Evolutionary conservation across 768 basidiomycete species (phyloP), one percentile per base, ranked within the genome.

Genomic region (Termitomyces sp.): DNA sequence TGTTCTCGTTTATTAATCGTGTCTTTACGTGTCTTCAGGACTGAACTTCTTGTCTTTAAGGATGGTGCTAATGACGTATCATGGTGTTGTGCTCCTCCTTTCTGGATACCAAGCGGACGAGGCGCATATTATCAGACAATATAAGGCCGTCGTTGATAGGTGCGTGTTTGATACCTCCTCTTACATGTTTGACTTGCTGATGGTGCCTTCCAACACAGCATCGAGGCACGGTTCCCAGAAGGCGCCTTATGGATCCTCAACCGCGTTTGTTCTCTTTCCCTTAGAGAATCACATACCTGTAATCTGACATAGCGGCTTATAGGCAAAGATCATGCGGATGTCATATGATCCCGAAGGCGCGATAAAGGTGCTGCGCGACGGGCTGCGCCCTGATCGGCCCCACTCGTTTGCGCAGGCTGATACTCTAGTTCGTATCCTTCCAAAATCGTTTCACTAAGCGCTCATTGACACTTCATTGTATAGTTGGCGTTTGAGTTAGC

Each of bases 91-190:
- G 5, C 76, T 92, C 2, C 79, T 89, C 0, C 67, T 89, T 32
- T 76, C 86, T 5, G 91, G 91, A 1, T 93, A 85, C 63, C 90
- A 89, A 66, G 89, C 89, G 0, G 83, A 93, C 59, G 87, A 87
- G 66, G 74, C 74, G 40, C 79, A 81, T 43, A 84, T 88, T 8
- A 63, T 91, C 42, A 76, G 73, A 53, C 83, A 87, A 63, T 90
- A 91, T 65, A 74, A 73, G 26, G 77, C 77, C 0, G 83, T 92
- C 34, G 83, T 92, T 1, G 82, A 87, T 60, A 79, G 74, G 87
- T 88, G 44, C 22, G 79, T 71, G n/a, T 33, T 34, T 44, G 26
- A 16, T 26, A 14, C 50, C 20, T 53, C 36, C 6, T 42, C 30
- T 34, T 2, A 26, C 4, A 53, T 46, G 24, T 20, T 52, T 22